Percentiles rank a stretch among this genome's conserved stretches.
Evolutionary conservation across 352 stramenopile species (phyloP).

Genomic region (Pythium biforme): DNA sequence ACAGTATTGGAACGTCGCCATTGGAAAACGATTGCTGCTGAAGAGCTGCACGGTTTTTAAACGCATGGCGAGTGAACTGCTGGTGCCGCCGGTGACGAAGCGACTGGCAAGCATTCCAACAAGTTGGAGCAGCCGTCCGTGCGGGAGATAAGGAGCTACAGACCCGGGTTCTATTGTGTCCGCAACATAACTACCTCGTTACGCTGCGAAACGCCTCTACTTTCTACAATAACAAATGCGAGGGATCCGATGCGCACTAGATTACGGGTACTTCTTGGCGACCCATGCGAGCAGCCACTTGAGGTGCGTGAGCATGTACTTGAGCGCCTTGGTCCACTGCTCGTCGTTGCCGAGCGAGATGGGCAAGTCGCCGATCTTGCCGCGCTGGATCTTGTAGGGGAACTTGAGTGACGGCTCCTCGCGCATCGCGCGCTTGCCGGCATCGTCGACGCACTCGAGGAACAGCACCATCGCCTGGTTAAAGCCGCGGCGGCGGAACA

Average conservation of each 20-base stretch:
- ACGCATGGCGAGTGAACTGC: too few relatives aligned
- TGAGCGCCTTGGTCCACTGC: constrained; percentile 89
- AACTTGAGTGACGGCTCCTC: constrained; percentile 89
- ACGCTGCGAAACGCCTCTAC: too few relatives aligned
- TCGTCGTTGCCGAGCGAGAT: constrained; percentile 89
- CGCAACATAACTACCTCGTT: too few relatives aligned
- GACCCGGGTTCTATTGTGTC: too few relatives aligned
- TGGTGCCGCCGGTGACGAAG: too few relatives aligned
- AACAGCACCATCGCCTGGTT: constrained; percentile 91
- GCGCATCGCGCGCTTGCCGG: constrained; percentile 79
- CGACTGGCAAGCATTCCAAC: too few relatives aligned
- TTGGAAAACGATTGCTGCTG: too few relatives aligned
- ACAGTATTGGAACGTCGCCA: too few relatives aligned
- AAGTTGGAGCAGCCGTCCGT: too few relatives aligned
- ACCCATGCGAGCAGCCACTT: constrained; percentile 93
- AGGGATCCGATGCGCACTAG: too few relatives aligned
- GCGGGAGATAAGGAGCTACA: too few relatives aligned
- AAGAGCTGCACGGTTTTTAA: too few relatives aligned
- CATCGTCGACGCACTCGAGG: constrained; percentile 88
- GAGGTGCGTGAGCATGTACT: constrained; percentile 82
- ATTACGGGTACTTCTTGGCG: constrained; percentile 74
- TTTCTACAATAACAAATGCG: constrained; percentile 13
- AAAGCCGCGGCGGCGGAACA: constrained; percentile 89
- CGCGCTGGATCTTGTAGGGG: constrained; percentile 89
- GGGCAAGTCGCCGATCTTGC: constrained; percentile 88